Conservation (phyloP, 208 protist genomes). For the Lotmaria passim region DNA sequence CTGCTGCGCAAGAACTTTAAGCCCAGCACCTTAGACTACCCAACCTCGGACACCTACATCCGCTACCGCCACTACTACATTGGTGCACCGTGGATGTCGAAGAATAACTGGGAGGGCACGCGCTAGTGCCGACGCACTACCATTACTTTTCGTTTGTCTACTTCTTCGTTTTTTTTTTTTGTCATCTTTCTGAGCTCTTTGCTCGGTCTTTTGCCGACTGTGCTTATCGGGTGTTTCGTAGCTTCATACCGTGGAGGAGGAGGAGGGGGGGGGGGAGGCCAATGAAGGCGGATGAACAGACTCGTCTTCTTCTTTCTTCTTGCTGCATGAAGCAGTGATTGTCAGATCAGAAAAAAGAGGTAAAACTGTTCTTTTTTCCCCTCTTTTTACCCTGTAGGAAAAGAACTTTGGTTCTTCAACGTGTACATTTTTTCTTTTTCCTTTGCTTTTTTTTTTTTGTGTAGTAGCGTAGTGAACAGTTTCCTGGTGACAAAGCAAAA, state of each 20-base stretch:
- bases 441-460: neutral
- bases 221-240: too few species aligned
- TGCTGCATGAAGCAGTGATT: too few species aligned
- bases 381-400: neutral
- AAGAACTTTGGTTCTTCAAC: neutral
- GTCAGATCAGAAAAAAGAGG: too few species aligned
- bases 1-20: constrained; percentile 83
- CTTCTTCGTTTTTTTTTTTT: neutral
- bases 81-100: constrained; percentile 67
- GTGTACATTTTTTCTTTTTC: constrained; percentile 1
- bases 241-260: too few species aligned
- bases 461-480: neutral
- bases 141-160: neutral
- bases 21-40: constrained; percentile 85
- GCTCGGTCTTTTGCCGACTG: too few species aligned
- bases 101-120: constrained; percentile 80
- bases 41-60: constrained; percentile 86
- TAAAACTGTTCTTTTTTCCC: too few species aligned
- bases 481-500: neutral
- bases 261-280: too few species aligned
- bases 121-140: too few species aligned
- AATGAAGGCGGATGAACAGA: too few species aligned
- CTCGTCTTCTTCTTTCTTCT: too few species aligned
- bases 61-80: constrained; percentile 86
- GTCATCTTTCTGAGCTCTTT: too few species aligned